Base-by-base conservation (phyloP, 768 basidiomycete genomes). In the Suillus alpinus region DNA sequence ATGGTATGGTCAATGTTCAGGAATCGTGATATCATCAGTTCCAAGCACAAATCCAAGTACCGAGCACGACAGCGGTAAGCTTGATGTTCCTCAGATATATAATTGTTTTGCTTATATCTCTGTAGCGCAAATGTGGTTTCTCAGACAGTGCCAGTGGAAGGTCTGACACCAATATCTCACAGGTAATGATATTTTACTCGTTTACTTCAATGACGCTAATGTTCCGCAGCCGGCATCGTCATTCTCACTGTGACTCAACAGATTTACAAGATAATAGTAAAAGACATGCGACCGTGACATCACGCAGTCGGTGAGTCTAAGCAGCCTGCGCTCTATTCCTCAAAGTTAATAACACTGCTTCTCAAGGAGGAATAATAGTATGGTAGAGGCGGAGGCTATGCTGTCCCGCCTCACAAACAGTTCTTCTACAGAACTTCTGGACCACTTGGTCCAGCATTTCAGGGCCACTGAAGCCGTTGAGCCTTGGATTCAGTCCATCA, bases 401-500 rank as follows among this genome's bases (percentile, higher is more conserved):
- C n/a, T 43, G n/a, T n/a, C 9, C 8, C 41, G n/a, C 2, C 41
- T 43, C 2, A n/a, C n/a, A n/a, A 43, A 43, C n/a, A 9, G 41
- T 3, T 43, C 41, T 18, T 43, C 41, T 20, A n/a, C 41, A 43
- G n/a, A 43, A 3, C 41, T 43, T 43, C 41, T 43, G 3, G 41
- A 43, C n/a, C n/a, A 20, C 3, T 20, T 43, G 4, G 51, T 69
- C 65, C 8, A 69, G 44, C 20, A 64, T 59, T 43, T 69, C 58
- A 50, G 66, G 61, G 16, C 57, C 68, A 20, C 61, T 50, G 40
- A 66, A 41, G 32, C 66, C 62, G 31, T 68, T 63, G 46, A 68
- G n/a, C 41, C 3, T 43, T 43, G 41, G 41, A n/a, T 43, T 43
- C 0, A 43, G 41, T n/a, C n/a, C 41, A n/a, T 43, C 4, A 3